Evolutionary conservation across 1,284 basidiomycete genomes (phyloP).

Genomic region (Pulveroboletus sp.): DNA sequence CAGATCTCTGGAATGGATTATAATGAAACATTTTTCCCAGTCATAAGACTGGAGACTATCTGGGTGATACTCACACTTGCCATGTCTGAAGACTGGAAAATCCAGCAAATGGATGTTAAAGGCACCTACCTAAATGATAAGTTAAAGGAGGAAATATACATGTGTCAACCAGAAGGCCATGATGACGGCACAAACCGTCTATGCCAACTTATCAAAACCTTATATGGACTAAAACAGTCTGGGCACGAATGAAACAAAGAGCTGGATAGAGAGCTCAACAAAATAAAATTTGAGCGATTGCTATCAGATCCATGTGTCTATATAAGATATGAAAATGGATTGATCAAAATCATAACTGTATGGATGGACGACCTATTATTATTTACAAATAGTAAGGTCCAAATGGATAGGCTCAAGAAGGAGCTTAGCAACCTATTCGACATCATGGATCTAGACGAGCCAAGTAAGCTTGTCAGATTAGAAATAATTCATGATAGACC

Average conservation of each 20-base stretch:
- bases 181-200: slow-evolving; percentile 21
- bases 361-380: neutral
- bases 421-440: too few species aligned
- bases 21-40: slow-evolving; percentile 7
- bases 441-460: too few species aligned
- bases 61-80: neutral
- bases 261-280: neutral
- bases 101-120: slow-evolving; percentile 35
- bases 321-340: neutral
- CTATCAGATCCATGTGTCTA: neutral
- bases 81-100: neutral
- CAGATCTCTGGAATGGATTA: neutral
- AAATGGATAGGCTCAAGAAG: neutral
- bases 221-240: slow-evolving; percentile 36
- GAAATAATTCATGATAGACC: neutral
- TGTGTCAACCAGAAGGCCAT: slow-evolving; percentile 38
- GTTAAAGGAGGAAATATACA: slow-evolving; percentile 44
- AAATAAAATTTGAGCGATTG: neutral
- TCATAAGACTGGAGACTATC: neutral
- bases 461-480: neutral
- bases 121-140: slow-evolving; percentile 40
- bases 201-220: slow-evolving; percentile 21
- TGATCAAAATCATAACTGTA: neutral
- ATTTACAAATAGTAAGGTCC: neutral
- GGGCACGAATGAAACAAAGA: slow-evolving; percentile 26